phyloP scores from a whole-genome alignment of 805 yeast genomes.

The Cyberlindnera japonica region DNA sequence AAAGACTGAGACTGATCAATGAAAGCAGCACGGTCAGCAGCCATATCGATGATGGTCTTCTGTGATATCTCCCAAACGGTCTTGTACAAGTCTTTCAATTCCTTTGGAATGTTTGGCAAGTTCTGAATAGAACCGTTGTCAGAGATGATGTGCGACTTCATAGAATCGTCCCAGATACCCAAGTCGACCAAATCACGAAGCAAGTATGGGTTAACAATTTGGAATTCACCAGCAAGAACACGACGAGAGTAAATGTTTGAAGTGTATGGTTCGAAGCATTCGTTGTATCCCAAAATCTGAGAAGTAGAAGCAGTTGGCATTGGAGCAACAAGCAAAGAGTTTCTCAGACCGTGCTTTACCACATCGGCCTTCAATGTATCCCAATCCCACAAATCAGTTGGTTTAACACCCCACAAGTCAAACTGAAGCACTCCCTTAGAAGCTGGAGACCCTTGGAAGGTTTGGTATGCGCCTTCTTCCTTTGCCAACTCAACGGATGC shows the following conservation, averaged over 20 bases:
- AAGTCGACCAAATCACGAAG: constrained; percentile 75
- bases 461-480: constrained; percentile 62
- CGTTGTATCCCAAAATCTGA: constrained; percentile 89
- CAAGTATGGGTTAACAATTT: constrained; percentile 84
- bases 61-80: constrained; percentile 90
- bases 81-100: constrained; percentile 67
- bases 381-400: constrained; percentile 86
- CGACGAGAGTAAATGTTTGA: constrained; percentile 92
- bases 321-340: constrained; percentile 86
- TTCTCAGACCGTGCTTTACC: constrained; percentile 67
- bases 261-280: constrained; percentile 95
- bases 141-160: constrained; percentile 73
- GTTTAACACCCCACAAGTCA: constrained; percentile 81
- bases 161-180: constrained; percentile 76
- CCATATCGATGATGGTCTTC: constrained; percentile 64
- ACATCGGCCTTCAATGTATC: constrained; percentile 59
- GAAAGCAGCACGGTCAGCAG: constrained; percentile 88
- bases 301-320: constrained; percentile 99
- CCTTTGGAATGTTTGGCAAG: constrained; percentile 68
- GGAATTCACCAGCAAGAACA: constrained; percentile 91
- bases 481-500: constrained; percentile 79
- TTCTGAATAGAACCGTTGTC: constrained; percentile 84
- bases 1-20: constrained; percentile 92
- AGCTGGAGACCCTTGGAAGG: constrained; percentile 85
- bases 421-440: constrained; percentile 81